phyloP scores from a whole-genome alignment of 371 early-diverging fungal genomes.

The Mortierella sp. region DNA sequence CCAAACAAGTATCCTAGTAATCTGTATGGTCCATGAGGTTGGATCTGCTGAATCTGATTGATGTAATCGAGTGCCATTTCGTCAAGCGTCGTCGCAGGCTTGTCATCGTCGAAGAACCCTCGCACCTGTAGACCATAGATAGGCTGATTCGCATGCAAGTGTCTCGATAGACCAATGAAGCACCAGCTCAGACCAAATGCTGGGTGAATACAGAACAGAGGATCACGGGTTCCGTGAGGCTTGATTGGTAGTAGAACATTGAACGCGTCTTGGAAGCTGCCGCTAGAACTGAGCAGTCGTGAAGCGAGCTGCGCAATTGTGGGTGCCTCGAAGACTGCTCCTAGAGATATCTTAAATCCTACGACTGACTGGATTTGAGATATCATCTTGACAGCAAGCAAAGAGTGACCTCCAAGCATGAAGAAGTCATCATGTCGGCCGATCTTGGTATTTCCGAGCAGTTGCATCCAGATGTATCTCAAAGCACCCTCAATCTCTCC shows the following conservation, averaged over 20 bases:
- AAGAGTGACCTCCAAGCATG: slow-evolving; percentile 11
- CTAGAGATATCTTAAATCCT: too few relatives aligned
- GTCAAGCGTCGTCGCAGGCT: slow-evolving; percentile 4
- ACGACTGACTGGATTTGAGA: too few relatives aligned
- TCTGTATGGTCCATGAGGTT: slow-evolving; percentile 19
- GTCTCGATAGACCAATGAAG: slow-evolving; percentile 1
- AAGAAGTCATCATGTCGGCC: slow-evolving; percentile 18
- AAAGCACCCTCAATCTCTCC: slow-evolving; percentile 15
- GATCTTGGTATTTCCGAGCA: background rate
- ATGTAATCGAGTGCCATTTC: slow-evolving; percentile 17
- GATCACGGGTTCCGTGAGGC: slow-evolving; percentile 3
- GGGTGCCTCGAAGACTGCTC: slow-evolving; percentile 5
- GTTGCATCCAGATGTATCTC: slow-evolving; percentile 9
- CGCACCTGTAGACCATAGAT: slow-evolving; percentile 12
- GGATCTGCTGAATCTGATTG: slow-evolving; percentile 11
- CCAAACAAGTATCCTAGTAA: slow-evolving; percentile 17
- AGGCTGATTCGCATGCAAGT: slow-evolving; percentile 12
- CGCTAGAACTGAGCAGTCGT: background rate
- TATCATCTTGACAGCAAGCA: slow-evolving; percentile 1
- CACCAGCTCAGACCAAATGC: slow-evolving; percentile 13
- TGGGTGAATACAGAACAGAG: slow-evolving; percentile 20
- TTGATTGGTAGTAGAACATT: slow-evolving; percentile 12
- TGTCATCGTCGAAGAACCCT: background rate
- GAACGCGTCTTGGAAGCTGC: slow-evolving; percentile 1
- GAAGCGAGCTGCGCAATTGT: slow-evolving; percentile 4